Base-by-base conservation (phyloP, 192 early-diverging fungal species). In the Mortierella alpina region DNA sequence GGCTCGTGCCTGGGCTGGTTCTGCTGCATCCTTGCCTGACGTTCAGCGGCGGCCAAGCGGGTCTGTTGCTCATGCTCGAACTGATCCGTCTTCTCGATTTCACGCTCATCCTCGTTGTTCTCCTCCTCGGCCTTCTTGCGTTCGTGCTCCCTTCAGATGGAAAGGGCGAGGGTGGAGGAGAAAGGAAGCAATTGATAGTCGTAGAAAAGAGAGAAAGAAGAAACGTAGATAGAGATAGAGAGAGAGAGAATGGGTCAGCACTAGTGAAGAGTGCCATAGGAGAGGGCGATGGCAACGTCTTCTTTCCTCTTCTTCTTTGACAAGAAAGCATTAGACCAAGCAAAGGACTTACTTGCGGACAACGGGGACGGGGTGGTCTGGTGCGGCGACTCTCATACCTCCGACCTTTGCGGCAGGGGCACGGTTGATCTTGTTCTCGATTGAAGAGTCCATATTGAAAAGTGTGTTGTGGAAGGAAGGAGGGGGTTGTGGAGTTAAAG, bases 1-100 rank as follows among this genome's bases (percentile, higher is more conserved):
- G 54, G 9, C 65, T 80, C 70, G 40, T 72, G 59, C 77, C 72
- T 80, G 59, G 77, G 77, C 39, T 80, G 77, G 63, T 80, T 80
- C 59, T 68, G 53, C 47, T 80, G 66, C 64, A 72, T 72, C 66
- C 48, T 67, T 46, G 77, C 70, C 13, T 63, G 77, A 31, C 77
- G 77, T 12, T 80, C 77, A 47, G 23, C 77, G 39, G 69, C 77
- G 13, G 69, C 77, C 42, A 80, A n/a, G 18, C 70, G 70, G 20
- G 56, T 61, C 22, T 68, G 50, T 48, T 80, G 68, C 23, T 80
- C 77, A 39, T 71, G 55, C 54, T 80, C 77, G 54, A 80, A 80
- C 39, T 66, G 57, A 5, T 80, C 70, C 7, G 31, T 12, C 66
- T 50, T 80, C 40, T 80, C 60, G 18, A 80, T 40, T 46, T 80